Conservation (phyloP, 495 filamentous ascomycete genomes). For the Stereocaulon alpinum region DNA sequence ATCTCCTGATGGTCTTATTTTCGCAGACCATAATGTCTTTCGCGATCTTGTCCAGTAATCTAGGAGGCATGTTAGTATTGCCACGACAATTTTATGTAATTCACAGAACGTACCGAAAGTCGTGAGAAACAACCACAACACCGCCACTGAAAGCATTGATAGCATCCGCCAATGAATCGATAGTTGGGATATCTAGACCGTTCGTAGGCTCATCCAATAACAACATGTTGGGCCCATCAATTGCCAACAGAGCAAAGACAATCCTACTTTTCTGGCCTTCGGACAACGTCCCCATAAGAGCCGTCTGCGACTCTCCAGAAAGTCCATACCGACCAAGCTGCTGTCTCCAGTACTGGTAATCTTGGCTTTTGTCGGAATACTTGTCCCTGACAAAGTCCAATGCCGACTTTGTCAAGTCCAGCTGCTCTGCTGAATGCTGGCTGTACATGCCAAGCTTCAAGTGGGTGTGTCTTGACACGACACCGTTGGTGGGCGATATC, state of each 20-base stretch:
- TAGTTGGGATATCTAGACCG: conserved; percentile 98
- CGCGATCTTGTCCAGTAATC: conserved; percentile 96
- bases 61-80: conserved; percentile 28
- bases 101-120: conserved; percentile 65
- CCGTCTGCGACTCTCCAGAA: conserved; percentile 84
- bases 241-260: conserved; percentile 92
- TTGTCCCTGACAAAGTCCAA: conserved; percentile 97
- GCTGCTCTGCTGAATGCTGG: conserved; percentile 96
- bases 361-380: conserved; percentile 77
- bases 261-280: conserved; percentile 97
- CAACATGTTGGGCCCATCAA: conserved; percentile 96
- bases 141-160: conserved; percentile 94
- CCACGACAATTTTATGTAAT: background rate
- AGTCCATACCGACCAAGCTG: conserved; percentile 92
- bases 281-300: conserved; percentile 93
- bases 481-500: conserved; percentile 72
- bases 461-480: conserved; percentile 86
- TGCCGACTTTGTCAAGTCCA: conserved; percentile 94
- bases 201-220: conserved; percentile 98
- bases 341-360: conserved; percentile 99
- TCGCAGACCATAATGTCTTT: conserved; percentile 99
- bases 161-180: conserved; percentile 92
- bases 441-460: conserved; percentile 96
- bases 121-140: conserved; percentile 96
- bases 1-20: conserved; percentile 78